Evolutionary conservation across 2,329 filamentous ascomycete genomes (phyloP).

Genomic region (Xylaria sp.): DNA sequence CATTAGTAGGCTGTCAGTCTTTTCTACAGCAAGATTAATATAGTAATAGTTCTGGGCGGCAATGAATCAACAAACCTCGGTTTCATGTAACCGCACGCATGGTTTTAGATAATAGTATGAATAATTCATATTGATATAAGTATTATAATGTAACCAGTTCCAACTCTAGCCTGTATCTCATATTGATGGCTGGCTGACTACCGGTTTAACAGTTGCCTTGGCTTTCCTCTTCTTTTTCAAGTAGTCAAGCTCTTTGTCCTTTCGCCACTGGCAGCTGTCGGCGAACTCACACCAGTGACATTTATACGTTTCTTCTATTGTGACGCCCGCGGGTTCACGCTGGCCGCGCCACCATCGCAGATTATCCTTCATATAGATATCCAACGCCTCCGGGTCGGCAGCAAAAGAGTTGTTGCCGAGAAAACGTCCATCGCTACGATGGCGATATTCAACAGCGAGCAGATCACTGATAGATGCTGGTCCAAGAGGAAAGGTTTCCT

Average conservation of each 20-base stretch:
- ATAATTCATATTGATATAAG: not conserved
- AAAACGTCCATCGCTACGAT: slow-evolving; percentile 62
- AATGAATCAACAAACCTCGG: not conserved
- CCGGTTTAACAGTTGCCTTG: not conserved
- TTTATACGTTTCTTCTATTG: slow-evolving; percentile 87
- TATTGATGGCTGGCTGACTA: not conserved
- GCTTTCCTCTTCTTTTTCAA: slow-evolving; percentile 38
- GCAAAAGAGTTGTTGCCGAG: slow-evolving; percentile 70
- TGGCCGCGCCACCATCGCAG: slow-evolving; percentile 91
- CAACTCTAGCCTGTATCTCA: not conserved
- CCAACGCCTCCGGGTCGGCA: slow-evolving; percentile 72
- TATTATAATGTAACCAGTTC: slow-evolving; percentile 2
- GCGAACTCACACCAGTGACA: slow-evolving; percentile 87
- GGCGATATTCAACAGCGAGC: slow-evolving; percentile 65
- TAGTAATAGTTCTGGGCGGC: not conserved
- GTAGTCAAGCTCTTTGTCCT: slow-evolving; percentile 71
- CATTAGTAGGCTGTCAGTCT: not conserved
- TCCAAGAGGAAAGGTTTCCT: slow-evolving; percentile 64
- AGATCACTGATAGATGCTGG: slow-evolving; percentile 61
- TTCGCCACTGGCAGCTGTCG: slow-evolving; percentile 81
- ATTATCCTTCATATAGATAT: slow-evolving; percentile 73
- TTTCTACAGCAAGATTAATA: not conserved
- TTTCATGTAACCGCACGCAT: not conserved
- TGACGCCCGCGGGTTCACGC: slow-evolving; percentile 77
- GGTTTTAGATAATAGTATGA: not conserved